Conservation (phyloP, 495 filamentous ascomycete species). For the Elasticomyces elasticus region DNA sequence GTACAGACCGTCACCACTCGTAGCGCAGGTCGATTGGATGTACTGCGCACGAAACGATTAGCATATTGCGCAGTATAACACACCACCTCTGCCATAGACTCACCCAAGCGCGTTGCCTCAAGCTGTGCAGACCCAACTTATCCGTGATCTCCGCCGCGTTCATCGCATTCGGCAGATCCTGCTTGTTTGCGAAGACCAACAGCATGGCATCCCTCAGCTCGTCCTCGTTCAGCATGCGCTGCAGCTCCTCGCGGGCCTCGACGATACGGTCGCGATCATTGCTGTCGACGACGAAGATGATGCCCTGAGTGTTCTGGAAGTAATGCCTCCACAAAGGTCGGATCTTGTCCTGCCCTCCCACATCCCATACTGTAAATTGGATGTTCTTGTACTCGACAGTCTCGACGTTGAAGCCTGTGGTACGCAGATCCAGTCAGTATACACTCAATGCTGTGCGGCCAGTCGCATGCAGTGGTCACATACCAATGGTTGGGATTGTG, state of each 20-base stretch:
- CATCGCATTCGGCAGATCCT: conserved; percentile 99
- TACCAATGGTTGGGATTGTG: conserved; percentile 98
- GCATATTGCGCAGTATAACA: neutral
- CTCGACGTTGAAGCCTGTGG: conserved; percentile 96
- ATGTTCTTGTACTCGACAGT: conserved; percentile 99
- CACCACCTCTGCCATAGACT: conserved; percentile 31
- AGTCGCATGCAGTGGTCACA: conserved; percentile 32
- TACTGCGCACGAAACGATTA: conserved; percentile 48
- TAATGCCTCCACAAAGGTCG: conserved; percentile 99
- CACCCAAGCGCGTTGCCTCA: conserved; percentile 98
- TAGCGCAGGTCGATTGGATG: conserved; percentile 99
- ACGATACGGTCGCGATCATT: conserved; percentile 99
- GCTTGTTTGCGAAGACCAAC: conserved; percentile 99
- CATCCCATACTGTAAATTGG: conserved; percentile 99
- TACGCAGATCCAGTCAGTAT: neutral
- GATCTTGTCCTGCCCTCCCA: conserved; percentile 99
- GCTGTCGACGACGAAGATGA: conserved; percentile 99
- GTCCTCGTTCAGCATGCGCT: conserved; percentile 99
- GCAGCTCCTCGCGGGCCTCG: conserved; percentile 97
- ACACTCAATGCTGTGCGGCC: neutral
- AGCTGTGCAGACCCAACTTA: conserved; percentile 97
- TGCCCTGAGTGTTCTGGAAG: conserved; percentile 99
- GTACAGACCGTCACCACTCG: conserved; percentile 97
- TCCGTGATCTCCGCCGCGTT: conserved; percentile 98
- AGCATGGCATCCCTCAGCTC: conserved; percentile 95